phyloP scores from a whole-genome alignment of 1,284 basidiomycete species.

The Golubevia pallescens region DNA sequence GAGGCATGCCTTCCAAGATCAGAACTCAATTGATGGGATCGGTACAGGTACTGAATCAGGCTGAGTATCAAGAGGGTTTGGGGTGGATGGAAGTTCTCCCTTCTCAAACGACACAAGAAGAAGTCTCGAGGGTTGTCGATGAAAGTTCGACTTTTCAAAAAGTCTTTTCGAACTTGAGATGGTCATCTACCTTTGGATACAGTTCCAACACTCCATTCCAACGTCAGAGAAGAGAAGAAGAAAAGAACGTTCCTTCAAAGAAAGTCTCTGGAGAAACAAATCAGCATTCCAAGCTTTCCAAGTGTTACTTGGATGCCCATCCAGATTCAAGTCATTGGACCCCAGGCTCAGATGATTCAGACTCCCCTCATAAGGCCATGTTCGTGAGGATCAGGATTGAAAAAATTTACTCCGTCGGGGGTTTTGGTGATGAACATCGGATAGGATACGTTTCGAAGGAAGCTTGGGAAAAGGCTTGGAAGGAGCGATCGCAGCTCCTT shows the following conservation, averaged over 20 bases:
- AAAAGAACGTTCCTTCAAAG: constrained; percentile 4
- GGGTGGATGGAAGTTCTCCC: too few relatives aligned
- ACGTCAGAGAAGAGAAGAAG: not conserved
- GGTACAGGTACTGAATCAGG: constrained; percentile 23
- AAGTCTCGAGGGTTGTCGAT: too few relatives aligned
- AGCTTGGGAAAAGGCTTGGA: too few relatives aligned
- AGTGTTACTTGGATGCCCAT: constrained; percentile 42
- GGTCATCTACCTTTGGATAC: too few relatives aligned
- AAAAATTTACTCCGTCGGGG: constrained; percentile 51
- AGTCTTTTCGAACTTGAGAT: too few relatives aligned
- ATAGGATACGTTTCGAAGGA: constrained; percentile 39
- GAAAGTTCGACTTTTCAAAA: too few relatives aligned
- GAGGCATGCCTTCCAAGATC: constrained; percentile 56
- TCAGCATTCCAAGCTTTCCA: constrained; percentile 1
- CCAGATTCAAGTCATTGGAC: constrained; percentile 48
- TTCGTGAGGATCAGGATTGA: constrained; percentile 47
- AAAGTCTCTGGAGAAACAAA: too few relatives aligned
- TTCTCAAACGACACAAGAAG: not conserved
- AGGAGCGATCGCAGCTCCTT: too few relatives aligned
- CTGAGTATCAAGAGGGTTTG: too few relatives aligned
- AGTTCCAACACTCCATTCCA: too few relatives aligned
- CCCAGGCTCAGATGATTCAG: constrained; percentile 31
- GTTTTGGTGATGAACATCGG: constrained; percentile 60
- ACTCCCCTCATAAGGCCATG: constrained; percentile 45
- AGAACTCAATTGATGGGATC: constrained; percentile 50